Evolutionary conservation across 2,329 filamentous ascomycete species (phyloP).

Genomic region (Helminthosporium solani): DNA sequence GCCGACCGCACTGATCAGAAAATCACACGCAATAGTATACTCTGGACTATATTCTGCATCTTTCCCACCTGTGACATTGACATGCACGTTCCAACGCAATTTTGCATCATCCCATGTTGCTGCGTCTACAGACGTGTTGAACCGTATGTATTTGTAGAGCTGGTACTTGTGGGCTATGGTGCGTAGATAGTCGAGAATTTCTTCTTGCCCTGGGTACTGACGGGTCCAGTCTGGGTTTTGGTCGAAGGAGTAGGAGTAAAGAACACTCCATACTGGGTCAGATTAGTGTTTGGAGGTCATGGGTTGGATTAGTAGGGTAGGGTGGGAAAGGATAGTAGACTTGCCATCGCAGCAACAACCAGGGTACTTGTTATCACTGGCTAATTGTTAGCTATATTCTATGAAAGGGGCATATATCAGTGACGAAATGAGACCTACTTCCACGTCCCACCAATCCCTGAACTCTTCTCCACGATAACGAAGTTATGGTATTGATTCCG

Average conservation of each 20-base stretch:
- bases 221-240: constrained; percentile 60
- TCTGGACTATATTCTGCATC: constrained; percentile 55
- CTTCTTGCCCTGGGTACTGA: constrained; percentile 61
- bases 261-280: constrained; percentile 49
- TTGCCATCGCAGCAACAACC: constrained; percentile 56
- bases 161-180: constrained; percentile 55
- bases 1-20: constrained; percentile 59
- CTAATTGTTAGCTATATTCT: not conserved
- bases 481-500: constrained; percentile 56
- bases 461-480: constrained; percentile 58
- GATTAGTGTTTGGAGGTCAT: not conserved
- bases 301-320: not conserved
- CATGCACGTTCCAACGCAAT: constrained; percentile 54
- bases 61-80: constrained; percentile 53
- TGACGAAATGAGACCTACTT: constrained; percentile 15
- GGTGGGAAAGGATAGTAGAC: not conserved
- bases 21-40: constrained; percentile 58
- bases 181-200: constrained; percentile 55
- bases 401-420: not conserved
- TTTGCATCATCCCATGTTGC: constrained; percentile 56
- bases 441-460: constrained; percentile 57
- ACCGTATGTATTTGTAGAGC: constrained; percentile 59
- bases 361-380: constrained; percentile 57
- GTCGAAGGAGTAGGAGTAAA: constrained; percentile 63
- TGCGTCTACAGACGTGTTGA: constrained; percentile 56